A percentile compares a stretch with the other conserved stretches of the same genome.
phyloP scores from a whole-genome alignment of 2,329 filamentous ascomycete species.

The Waltergamsia citrina region DNA sequence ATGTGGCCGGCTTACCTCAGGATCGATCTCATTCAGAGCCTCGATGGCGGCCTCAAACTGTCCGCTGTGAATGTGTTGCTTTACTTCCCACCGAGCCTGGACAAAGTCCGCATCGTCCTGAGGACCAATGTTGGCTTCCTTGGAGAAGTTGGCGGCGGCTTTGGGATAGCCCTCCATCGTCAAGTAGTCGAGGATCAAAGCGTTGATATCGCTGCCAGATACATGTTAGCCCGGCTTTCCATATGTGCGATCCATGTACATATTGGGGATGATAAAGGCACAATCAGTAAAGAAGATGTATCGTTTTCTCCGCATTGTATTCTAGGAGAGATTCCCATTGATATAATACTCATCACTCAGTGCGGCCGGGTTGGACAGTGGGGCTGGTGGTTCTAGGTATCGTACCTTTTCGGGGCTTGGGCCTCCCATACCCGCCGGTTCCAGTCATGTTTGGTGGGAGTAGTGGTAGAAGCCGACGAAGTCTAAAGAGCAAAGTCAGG shows the following conservation, averaged over 20 bases:
- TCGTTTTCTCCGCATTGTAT: slow-evolving; percentile 79
- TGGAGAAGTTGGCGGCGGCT: slow-evolving; percentile 86
- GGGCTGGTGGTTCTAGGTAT: slow-evolving; percentile 11
- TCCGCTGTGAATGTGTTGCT: slow-evolving; percentile 75
- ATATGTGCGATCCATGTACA: background rate
- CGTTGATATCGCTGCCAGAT: slow-evolving; percentile 80
- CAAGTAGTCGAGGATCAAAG: slow-evolving; percentile 91
- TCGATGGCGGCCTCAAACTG: slow-evolving; percentile 80
- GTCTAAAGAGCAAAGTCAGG: slow-evolving; percentile 32
- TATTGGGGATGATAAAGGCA: background rate
- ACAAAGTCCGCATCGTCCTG: slow-evolving; percentile 67
- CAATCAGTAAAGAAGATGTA: slow-evolving; percentile 54
- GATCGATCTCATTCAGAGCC: slow-evolving; percentile 79
- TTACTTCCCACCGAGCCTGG: slow-evolving; percentile 69
- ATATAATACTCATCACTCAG: slow-evolving; percentile 72
- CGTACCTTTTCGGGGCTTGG: slow-evolving; percentile 85
- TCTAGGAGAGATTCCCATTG: slow-evolving; percentile 99
- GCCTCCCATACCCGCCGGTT: slow-evolving; percentile 74
- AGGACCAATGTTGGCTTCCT: slow-evolving; percentile 79
- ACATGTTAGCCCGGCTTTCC: background rate
- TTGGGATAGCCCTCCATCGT: slow-evolving; percentile 92
- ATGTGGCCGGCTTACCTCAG: slow-evolving; percentile 65
- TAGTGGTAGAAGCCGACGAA: slow-evolving; percentile 65
- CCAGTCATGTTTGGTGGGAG: slow-evolving; percentile 64
- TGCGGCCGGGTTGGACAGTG: slow-evolving; percentile 2